These are phyloP conservation scores for Suillus clintonianus DNA, from an alignment of 768 basidiomycete genomes.

Conservation along the genomic window DNA sequence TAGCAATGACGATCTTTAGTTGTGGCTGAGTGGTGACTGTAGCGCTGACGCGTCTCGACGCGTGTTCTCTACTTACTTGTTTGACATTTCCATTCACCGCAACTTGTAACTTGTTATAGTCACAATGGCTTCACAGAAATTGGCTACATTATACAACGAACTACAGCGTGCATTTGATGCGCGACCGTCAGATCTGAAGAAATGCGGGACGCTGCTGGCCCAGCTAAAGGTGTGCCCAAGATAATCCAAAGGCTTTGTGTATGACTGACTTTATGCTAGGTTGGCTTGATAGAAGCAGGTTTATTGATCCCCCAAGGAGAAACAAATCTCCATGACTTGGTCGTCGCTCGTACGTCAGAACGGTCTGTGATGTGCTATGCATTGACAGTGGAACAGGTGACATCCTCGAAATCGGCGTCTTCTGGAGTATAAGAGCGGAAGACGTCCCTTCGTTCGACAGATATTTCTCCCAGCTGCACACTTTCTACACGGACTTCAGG, in stretches of 20 bases:
- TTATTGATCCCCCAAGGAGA: conserved; percentile 73
- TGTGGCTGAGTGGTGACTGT: conserved; percentile 16
- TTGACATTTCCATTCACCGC: neutral
- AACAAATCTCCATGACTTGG: conserved; percentile 65
- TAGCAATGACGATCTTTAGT: conserved; percentile 17
- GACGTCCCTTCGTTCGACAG: conserved; percentile 94
- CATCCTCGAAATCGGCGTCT: conserved; percentile 93
- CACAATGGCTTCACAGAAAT: conserved; percentile 52
- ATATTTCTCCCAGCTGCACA: conserved; percentile 89
- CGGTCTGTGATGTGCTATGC: neutral
- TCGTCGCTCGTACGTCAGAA: conserved; percentile 64
- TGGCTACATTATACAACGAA: conserved; percentile 64
- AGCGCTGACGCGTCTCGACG: conserved; percentile 58
- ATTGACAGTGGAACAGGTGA: conserved; percentile 58
- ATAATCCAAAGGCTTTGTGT: neutral
- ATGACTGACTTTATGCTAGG: conserved; percentile 39
- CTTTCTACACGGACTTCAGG: conserved; percentile 89
- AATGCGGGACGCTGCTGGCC: conserved; percentile 60
- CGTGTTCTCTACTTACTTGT: conserved; percentile 22
- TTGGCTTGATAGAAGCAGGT: conserved; percentile 76
- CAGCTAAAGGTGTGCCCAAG: conserved; percentile 67
- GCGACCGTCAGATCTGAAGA: conserved; percentile 66
- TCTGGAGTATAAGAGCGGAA: conserved; percentile 86
- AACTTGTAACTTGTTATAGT: neutral
- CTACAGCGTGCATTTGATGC: conserved; percentile 68